Percentiles rank a stretch among this genome's conserved stretches.
These are phyloP conservation scores for Rhodotorula sp. DNA, from an alignment of 1,284 basidiomycete genomes.

Conservation along the genomic window DNA sequence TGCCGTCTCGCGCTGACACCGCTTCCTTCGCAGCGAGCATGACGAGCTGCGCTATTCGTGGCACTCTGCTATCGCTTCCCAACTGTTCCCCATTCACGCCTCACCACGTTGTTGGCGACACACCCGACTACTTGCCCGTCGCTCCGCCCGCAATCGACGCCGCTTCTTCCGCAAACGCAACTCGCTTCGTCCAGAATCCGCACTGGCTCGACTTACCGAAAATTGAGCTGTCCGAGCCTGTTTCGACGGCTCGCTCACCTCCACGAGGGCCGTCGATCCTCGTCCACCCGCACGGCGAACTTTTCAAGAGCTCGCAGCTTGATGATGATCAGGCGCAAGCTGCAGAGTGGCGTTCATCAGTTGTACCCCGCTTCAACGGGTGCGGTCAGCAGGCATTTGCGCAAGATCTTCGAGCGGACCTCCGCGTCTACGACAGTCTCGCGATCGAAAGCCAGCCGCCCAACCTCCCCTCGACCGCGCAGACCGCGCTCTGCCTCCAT, in stretches of 20 bases:
- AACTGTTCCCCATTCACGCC: too few species aligned
- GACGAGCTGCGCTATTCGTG: conserved; percentile 40
- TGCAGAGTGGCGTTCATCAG: conserved; percentile 14
- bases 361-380: conserved; percentile 37
- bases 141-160: background rate
- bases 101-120: conserved; percentile 34
- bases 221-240: background rate
- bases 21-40: conserved; percentile 24
- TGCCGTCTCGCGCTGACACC: too few species aligned
- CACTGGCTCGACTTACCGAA: conserved; percentile 22
- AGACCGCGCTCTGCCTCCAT: conserved; percentile 34
- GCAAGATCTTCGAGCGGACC: too few species aligned
- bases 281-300: conserved; percentile 25
- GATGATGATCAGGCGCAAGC: background rate
- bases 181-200: conserved; percentile 21
- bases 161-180: background rate
- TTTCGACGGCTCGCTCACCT: background rate
- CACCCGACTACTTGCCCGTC: background rate
- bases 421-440: conserved; percentile 17
- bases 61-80: conserved; percentile 24
- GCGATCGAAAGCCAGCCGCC: conserved; percentile 41
- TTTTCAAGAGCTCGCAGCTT: conserved; percentile 18
- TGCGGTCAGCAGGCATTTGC: background rate
- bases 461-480: conserved; percentile 25
- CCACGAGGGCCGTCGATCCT: conserved; percentile 1